A percentile compares a stretch with the other conserved stretches of the same genome.
Conservation (phyloP, 257 asterid genomes). For the Striga asiatica region DNA sequence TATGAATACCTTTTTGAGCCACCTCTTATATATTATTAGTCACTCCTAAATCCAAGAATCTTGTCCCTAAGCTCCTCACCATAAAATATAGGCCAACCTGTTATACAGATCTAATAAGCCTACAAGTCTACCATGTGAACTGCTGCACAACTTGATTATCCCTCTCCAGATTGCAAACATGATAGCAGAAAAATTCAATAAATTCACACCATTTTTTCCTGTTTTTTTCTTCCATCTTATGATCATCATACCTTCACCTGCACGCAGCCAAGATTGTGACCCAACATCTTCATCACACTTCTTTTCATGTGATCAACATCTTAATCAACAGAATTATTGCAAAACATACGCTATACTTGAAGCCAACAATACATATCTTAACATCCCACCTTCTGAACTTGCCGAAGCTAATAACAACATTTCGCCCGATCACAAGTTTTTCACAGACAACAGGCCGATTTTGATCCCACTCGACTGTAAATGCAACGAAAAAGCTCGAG, state of each 20-base stretch:
- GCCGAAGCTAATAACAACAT: constrained; percentile 38
- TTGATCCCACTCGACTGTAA: constrained; percentile 45
- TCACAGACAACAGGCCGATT: constrained; percentile 22
- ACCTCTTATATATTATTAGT: constrained; percentile 22
- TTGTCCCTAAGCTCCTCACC: constrained; percentile 17
- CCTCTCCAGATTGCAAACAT: constrained; percentile 9
- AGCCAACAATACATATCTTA: constrained; percentile 31
- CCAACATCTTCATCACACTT: constrained; percentile 21
- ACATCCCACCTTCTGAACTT: constrained; percentile 23
- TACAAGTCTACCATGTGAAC: background rate
- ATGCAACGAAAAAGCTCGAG: constrained; percentile 21
- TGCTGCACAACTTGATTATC: background rate
- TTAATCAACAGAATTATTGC: constrained; percentile 16
- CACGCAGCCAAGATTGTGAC: constrained; percentile 29
- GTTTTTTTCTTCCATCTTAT: constrained; percentile 8
- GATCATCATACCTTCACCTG: constrained; percentile 9
- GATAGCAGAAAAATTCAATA: too few relatives aligned
- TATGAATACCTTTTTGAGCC: too few relatives aligned
- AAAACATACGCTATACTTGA: constrained; percentile 36
- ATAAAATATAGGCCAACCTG: constrained; percentile 21
- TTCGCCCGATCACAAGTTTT: constrained; percentile 20
- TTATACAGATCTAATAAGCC: constrained; percentile 31
- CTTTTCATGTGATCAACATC: constrained; percentile 16
- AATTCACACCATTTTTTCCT: constrained; percentile 18
- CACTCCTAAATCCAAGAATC: constrained; percentile 17